Conservation (phyloP, 805 yeast genomes). For the Metschnikowia cerradonensis region DNA sequence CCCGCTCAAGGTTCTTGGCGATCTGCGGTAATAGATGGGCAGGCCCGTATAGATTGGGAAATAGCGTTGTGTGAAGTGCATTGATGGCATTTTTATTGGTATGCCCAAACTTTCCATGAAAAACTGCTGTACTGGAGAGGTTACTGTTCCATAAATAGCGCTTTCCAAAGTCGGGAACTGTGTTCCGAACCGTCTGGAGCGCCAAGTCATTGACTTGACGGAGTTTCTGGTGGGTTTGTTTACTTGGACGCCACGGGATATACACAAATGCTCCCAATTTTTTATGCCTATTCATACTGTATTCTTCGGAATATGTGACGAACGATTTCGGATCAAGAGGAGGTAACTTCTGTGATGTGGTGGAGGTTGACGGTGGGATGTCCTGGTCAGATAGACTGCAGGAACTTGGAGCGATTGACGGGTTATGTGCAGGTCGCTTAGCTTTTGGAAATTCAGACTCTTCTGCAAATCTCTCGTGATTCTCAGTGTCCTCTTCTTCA, state of each 20-base stretch:
- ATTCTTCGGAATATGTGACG: constrained; percentile 19
- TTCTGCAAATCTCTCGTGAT: background rate
- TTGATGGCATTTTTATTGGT: constrained; percentile 9
- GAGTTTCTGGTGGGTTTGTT: constrained; percentile 1
- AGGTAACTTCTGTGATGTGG: background rate
- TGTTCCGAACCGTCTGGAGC: background rate
- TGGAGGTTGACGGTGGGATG: background rate
- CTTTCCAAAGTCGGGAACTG: constrained; percentile 4
- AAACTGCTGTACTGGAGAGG: constrained; percentile 2
- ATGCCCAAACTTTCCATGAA: constrained; percentile 7
- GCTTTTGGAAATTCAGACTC: background rate
- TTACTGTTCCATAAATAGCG: constrained; percentile 7
- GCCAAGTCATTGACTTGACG: constrained; percentile 5
- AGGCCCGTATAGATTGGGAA: constrained; percentile 13
- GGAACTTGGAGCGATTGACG: background rate
- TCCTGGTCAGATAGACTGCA: background rate
- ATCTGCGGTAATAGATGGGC: background rate
- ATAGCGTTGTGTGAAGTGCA: constrained; percentile 17
- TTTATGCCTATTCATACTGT: constrained; percentile 16
- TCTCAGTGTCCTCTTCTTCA: background rate
- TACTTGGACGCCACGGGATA: constrained; percentile 20
- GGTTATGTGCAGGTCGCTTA: background rate
- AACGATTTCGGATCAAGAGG: constrained; percentile 2
- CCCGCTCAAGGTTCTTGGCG: constrained; percentile 3
- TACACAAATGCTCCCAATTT: constrained; percentile 14